Evolutionary conservation across 345 rosid genomes (phyloP), one percentile per base, ranked within the genome.

Genomic region (Sonneratia caseolaris): DNA sequence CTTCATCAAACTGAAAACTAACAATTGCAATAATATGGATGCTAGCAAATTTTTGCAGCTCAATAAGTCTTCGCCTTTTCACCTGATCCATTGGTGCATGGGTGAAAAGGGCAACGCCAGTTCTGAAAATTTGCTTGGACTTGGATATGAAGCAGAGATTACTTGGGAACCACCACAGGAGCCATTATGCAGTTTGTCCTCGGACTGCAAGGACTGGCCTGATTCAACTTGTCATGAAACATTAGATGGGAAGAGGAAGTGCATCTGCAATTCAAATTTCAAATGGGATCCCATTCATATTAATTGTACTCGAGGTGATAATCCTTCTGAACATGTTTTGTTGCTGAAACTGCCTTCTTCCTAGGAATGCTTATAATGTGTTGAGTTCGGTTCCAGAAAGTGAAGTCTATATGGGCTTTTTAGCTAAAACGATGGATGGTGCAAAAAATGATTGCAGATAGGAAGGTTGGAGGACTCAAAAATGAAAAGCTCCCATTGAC

Each of bases 121-220:
- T 48, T 57, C 70, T 14, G 66, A 61, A 38, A 71, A 32, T 62
- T 74, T 78, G 72, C 42, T 13, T 24, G 47, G 73, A 75, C 64
- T 76, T 70, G 56, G 81, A 84, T n/a, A 66, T 70, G 91, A 83
- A 79, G 68, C 82, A n/a, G 92, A 81, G 81, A 85, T 84, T 21
- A 74, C 56, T 36, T 90, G 89, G 89, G 81, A 84, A 36, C 80
- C 78, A 59, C 88, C 92, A 0, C 74, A n/a, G 24, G 91, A 86
- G 81, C 88, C 88, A 59, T 75, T 75, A 18, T 90, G 89, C 74
- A 73, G 59, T 61, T 70, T 82, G 3, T 75, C 85, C 22, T 45
- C 57, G 70, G 89, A 85, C 57, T 90, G 96, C 83, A 81, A 70
- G 66, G 89, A 83, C 69, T 85, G 89, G 88, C 86, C 90, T 0